A percentile compares a stretch with the other conserved stretches of the same genome.
Evolutionary conservation across 129 eudicot species (phyloP).

Genomic region (Erigeron canadensis): DNA sequence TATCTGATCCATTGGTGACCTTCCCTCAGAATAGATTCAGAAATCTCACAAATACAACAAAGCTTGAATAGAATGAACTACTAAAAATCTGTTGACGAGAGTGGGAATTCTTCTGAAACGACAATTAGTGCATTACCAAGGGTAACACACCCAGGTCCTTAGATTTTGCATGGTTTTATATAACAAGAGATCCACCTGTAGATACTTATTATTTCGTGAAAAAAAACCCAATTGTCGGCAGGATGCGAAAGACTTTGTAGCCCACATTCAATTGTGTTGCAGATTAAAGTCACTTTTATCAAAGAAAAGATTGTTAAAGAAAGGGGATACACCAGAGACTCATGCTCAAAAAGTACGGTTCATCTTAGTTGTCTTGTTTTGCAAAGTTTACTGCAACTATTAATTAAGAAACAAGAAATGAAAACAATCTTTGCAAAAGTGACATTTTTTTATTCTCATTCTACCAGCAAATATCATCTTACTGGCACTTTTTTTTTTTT

Average conservation of each 20-base stretch:
- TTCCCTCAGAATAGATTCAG: conserved; percentile 86
- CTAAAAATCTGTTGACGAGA: conserved; percentile 31
- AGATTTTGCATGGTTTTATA: too few species aligned
- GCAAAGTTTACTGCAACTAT: background rate
- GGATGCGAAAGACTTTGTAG: conserved; percentile 55
- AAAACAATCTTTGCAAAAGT: background rate
- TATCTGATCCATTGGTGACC: conserved; percentile 35
- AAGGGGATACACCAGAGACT: conserved; percentile 51
- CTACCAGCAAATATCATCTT: background rate
- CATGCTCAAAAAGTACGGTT: conserved; percentile 60
- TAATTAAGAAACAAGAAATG: background rate
- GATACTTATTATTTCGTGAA: background rate
- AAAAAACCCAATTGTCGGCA: conserved; percentile 29
- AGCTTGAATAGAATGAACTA: conserved; percentile 38
- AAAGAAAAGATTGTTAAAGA: conserved; percentile 43
- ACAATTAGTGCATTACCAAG: conserved; percentile 20
- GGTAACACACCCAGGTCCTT: conserved; percentile 32
- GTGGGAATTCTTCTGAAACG: conserved; percentile 32
- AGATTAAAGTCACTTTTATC: conserved; percentile 57
- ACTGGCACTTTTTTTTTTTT: conserved; percentile 3
- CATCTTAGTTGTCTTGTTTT: conserved; percentile 5
- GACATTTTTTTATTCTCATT: too few species aligned
- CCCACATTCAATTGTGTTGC: conserved; percentile 53
- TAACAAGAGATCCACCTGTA: background rate
- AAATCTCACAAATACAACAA: conserved; percentile 63